Evolutionary conservation across 768 basidiomycete species (phyloP), one percentile per base, ranked within the genome.

Genomic region (Boletus sp.): DNA sequence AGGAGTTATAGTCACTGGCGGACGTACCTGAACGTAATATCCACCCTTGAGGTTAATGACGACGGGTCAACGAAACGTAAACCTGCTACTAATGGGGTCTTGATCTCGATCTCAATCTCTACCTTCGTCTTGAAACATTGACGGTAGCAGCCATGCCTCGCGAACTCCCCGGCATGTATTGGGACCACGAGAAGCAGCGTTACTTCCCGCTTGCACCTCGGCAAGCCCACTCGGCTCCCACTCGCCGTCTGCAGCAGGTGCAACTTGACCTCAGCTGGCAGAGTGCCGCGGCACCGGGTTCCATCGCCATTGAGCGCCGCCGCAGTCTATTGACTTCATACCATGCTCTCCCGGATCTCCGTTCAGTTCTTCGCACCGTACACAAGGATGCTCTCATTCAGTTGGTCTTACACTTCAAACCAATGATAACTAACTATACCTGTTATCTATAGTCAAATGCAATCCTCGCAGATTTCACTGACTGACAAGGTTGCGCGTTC

Each of bases 81-180:
- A 10, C 37, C 2, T 14, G 12, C 10, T 15, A 6, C 2, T 15
- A n/a, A n/a, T n/a, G n/a, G n/a, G 37, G 6, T 11, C 37, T 37
- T 15, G 24, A 24, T 24, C 24, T 24, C 3, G 24, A 24, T 24
- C 24, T 24, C 3, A 3, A 24, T 24, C 24, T 24, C 24, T 24
- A 24, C 24, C 24, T 24, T 24, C 24, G 24, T 37, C 6, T 14
- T 41, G 40, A 18, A 41, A 41, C 24, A 24, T 24, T 24, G 24
- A 24, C 24, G 24, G 24, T 24, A 24, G 24, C 15, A 7, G n/a
- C n/a, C 49, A 83, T 83, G 80, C 77, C 80, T 50, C 73, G 66
- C 54, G 71, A 80, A 12, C 74, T 85, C 11, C 82, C 84, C 49
- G 85, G 85, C 2, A 70, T 85, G 50, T 82, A 80, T 64, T 87